Evolutionary conservation across 2,329 filamentous ascomycete genomes (phyloP).

Genomic region (Aspergillus quadrilineatus): DNA sequence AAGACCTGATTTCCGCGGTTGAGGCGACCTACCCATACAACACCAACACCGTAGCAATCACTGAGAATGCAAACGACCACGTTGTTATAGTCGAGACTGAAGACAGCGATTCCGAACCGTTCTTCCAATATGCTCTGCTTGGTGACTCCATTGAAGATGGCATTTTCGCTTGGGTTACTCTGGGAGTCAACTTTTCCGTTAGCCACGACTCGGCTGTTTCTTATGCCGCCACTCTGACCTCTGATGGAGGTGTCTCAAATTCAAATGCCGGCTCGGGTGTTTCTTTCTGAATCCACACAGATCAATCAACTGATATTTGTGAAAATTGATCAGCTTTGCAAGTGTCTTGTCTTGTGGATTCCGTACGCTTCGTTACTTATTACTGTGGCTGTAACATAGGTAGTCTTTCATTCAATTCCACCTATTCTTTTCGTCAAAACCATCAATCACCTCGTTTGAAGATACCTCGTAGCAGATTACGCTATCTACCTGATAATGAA

Average conservation of each 20-base stretch:
- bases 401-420: background rate
- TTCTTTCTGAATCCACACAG: background rate
- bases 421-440: background rate
- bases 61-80: slow-evolving; percentile 42
- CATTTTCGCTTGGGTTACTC: slow-evolving; percentile 4
- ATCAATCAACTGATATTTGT: background rate
- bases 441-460: background rate
- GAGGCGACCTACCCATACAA: slow-evolving; percentile 42
- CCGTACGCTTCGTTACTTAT: background rate
- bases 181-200: slow-evolving; percentile 1
- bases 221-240: background rate
- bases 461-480: too few relatives aligned
- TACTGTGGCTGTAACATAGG: background rate
- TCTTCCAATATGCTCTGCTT: slow-evolving; percentile 56
- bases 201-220: background rate
- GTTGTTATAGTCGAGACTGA: slow-evolving; percentile 47
- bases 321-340: background rate
- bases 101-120: slow-evolving; percentile 53
- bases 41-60: slow-evolving; percentile 29
- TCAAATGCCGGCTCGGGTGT: background rate
- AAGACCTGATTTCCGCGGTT: slow-evolving; percentile 52
- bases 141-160: slow-evolving; percentile 52
- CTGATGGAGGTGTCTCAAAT: background rate
- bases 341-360: background rate
- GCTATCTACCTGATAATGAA: too few relatives aligned